A percentile compares a stretch with the other conserved stretches of the same genome.
These are phyloP conservation scores for Heritiera fomes DNA, from an alignment of 345 rosid species.

Conservation along the genomic window DNA sequence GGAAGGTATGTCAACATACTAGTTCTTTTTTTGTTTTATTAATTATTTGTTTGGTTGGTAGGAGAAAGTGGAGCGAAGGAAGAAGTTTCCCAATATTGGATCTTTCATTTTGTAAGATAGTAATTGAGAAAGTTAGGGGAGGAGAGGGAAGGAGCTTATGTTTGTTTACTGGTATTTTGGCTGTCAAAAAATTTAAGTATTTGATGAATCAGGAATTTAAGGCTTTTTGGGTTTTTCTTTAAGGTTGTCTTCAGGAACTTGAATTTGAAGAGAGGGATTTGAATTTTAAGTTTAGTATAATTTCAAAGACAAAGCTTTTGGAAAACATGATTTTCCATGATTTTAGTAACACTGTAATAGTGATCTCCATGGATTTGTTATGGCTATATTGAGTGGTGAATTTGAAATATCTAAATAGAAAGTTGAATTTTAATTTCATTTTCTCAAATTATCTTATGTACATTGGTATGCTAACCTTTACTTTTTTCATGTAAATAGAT, in stretches of 20 bases:
- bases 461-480: neutral
- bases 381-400: neutral
- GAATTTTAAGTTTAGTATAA: neutral
- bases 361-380: neutral
- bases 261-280: neutral
- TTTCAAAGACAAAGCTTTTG: neutral
- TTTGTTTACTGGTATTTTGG: neutral
- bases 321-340: neutral
- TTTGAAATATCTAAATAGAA: neutral
- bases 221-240: neutral
- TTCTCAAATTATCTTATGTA: neutral
- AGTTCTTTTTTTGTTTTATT: neutral
- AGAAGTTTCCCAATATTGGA: constrained; percentile 4
- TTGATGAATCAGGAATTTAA: neutral
- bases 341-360: neutral
- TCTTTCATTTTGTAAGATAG: neutral
- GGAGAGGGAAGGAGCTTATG: neutral
- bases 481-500: neutral
- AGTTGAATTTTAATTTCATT: neutral
- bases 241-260: neutral
- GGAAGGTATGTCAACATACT: constrained; percentile 57
- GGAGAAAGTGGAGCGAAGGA: neutral
- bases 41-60: neutral
- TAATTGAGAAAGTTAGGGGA: neutral
- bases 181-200: neutral